These are phyloP conservation scores for Leccinum uliginosum DNA, from an alignment of 768 basidiomycete species.

Conservation along the genomic window DNA sequence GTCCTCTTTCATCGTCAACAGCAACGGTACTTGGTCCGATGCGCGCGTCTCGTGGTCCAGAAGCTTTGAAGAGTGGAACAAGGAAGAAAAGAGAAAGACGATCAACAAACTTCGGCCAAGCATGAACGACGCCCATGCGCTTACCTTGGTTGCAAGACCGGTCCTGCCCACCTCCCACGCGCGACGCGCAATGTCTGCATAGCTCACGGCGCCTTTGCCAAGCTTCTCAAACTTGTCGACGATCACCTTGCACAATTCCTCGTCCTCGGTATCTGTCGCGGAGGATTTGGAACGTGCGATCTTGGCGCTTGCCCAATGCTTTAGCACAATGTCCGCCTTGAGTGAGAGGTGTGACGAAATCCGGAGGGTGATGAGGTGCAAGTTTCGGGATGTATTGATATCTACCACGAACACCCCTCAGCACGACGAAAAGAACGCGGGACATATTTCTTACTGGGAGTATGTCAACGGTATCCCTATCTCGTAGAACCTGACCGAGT, in stretches of 20 bases:
- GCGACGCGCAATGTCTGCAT: conserved; percentile 89
- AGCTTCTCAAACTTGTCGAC: conserved; percentile 87
- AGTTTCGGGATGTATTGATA: conserved; percentile 77
- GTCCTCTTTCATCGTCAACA: conserved; percentile 94
- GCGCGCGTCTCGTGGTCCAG: conserved; percentile 88
- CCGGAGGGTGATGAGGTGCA: conserved; percentile 89
- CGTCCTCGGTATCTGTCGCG: conserved; percentile 62
- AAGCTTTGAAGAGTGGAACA: conserved; percentile 43
- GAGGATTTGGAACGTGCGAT: conserved; percentile 70
- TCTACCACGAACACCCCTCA: conserved; percentile 37
- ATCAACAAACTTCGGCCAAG: neutral
- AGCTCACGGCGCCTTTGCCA: conserved; percentile 77
- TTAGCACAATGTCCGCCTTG: conserved; percentile 81
- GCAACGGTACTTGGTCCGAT: conserved; percentile 90
- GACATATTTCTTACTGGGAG: conserved; percentile 59
- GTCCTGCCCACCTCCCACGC: conserved; percentile 88
- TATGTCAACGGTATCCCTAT: conserved; percentile 93
- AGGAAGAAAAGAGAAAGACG: neutral
- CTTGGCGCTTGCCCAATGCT: conserved; percentile 95
- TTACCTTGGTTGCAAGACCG: conserved; percentile 80
- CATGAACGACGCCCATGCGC: neutral
- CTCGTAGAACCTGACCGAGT: conserved; percentile 87
- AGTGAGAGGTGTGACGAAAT: conserved; percentile 82
- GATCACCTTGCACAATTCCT: conserved; percentile 74
- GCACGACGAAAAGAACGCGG: neutral